A percentile compares a stretch with the other conserved stretches of the same genome.
Evolutionary conservation across 164 flowering plant species (phyloP).

Genomic region (Buxus sempervirens): DNA sequence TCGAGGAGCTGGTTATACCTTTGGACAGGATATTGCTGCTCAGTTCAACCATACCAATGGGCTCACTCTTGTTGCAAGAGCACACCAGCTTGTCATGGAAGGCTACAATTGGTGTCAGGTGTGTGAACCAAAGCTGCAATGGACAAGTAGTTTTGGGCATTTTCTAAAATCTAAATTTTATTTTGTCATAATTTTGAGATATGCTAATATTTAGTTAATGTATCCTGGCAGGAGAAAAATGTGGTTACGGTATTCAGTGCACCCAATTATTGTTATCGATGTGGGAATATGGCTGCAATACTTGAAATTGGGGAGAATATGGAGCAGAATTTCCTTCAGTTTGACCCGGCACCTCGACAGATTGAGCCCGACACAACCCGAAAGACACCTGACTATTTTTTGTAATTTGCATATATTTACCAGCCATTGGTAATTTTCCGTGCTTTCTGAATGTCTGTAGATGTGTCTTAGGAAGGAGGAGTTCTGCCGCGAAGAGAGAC

Average conservation of each 20-base stretch:
- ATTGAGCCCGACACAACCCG: conserved; percentile 81
- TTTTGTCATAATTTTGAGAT: not conserved
- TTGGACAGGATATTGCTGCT: conserved; percentile 82
- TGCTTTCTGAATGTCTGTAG: conserved; percentile 30
- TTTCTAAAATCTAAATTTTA: not conserved
- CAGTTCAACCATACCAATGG: conserved; percentile 85
- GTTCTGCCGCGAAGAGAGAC: conserved; percentile 23
- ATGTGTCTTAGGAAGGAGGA: conserved; percentile 36
- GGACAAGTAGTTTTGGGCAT: not conserved
- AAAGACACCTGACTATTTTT: conserved; percentile 87
- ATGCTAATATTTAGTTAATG: not conserved
- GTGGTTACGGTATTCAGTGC: conserved; percentile 87
- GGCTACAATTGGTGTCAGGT: conserved; percentile 89
- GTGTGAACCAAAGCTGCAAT: conserved; percentile 14
- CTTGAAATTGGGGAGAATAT: conserved; percentile 84
- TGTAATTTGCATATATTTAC: conserved; percentile 34
- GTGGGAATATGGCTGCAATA: conserved; percentile 94
- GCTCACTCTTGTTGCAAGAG: conserved; percentile 70
- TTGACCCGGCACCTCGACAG: conserved; percentile 88
- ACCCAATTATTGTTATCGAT: conserved; percentile 86
- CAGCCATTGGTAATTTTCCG: conserved; percentile 18
- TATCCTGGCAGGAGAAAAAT: conserved; percentile 52
- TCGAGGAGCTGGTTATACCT: conserved; percentile 86
- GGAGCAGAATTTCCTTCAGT: conserved; percentile 84
- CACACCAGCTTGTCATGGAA: conserved; percentile 92